Evolutionary conservation across 108 stramenopile genomes (phyloP).

Genomic region (Pseudonitzschia pungens): DNA sequence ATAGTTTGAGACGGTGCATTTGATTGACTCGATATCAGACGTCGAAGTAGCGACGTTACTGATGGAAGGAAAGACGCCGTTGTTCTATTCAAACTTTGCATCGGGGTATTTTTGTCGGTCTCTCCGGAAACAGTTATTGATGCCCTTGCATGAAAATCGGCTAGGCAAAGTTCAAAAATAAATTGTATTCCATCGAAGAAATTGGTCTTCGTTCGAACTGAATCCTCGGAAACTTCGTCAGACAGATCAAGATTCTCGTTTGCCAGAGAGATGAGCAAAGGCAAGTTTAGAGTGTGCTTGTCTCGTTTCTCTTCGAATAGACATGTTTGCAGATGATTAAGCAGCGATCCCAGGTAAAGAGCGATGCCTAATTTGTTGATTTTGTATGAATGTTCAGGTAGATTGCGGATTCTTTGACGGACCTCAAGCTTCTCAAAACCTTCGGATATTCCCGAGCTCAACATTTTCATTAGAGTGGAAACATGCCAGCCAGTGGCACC

Average conservation of each 20-base stretch:
- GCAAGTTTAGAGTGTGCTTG: conserved; percentile 61
- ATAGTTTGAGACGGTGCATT: conserved; percentile 49
- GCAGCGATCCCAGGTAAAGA: conserved; percentile 72
- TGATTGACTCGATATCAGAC: conserved; percentile 49
- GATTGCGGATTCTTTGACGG: not conserved
- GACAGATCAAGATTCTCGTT: not conserved
- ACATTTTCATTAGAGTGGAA: conserved; percentile 35
- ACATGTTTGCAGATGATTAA: conserved; percentile 58
- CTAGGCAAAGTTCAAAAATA: conserved; percentile 58
- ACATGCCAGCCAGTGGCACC: conserved; percentile 49
- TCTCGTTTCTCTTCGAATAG: conserved; percentile 79
- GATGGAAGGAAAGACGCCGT: conserved; percentile 75
- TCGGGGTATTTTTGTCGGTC: not conserved
- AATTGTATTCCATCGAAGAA: conserved; percentile 59
- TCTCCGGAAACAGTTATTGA: not conserved
- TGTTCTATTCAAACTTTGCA: conserved; percentile 48
- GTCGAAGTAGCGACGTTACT: conserved; percentile 54
- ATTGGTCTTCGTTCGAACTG: not conserved
- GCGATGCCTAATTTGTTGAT: conserved; percentile 25
- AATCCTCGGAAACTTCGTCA: not conserved
- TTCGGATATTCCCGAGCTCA: conserved; percentile 46
- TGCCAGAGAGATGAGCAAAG: conserved; percentile 49
- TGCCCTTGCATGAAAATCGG: conserved; percentile 41
- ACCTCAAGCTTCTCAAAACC: conserved; percentile 37
- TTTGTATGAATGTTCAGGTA: not conserved